Evolutionary conservation across 106 monocot genomes (phyloP).

Genomic region (Dendrobium catenatum): DNA sequence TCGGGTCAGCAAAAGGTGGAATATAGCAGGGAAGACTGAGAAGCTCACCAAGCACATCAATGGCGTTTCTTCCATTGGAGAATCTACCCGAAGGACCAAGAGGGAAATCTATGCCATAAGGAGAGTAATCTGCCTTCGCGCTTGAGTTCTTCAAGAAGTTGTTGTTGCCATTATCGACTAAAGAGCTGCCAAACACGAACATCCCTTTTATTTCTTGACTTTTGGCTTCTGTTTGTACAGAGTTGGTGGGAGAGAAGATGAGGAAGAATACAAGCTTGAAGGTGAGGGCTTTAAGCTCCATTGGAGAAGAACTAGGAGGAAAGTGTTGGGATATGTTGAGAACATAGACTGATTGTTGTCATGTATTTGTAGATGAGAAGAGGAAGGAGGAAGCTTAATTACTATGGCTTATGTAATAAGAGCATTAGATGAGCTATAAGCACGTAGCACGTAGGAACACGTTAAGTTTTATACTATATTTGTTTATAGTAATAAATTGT

Average conservation of each 20-base stretch:
- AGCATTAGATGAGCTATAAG: too few species aligned
- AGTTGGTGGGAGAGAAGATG: background rate
- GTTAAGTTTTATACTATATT: too few species aligned
- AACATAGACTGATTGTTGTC: too few species aligned
- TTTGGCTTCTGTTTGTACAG: background rate
- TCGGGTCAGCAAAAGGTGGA: constrained; percentile 45
- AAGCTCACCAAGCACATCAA: constrained; percentile 53
- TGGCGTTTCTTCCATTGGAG: constrained; percentile 50
- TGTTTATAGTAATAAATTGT: too few species aligned
- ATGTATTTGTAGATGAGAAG: too few species aligned
- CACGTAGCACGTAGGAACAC: too few species aligned
- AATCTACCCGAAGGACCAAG: constrained; percentile 51
- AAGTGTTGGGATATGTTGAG: background rate
- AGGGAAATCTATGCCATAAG: constrained; percentile 59
- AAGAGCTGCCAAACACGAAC: constrained; percentile 69
- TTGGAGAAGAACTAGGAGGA: background rate
- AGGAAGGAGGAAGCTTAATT: too few species aligned
- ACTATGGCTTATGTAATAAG: too few species aligned
- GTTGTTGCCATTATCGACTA: constrained; percentile 73
- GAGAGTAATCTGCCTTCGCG: constrained; percentile 39
- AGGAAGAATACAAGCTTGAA: background rate
- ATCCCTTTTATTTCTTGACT: constrained; percentile 19
- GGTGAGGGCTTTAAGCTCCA: background rate
- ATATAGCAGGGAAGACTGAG: constrained; percentile 30
- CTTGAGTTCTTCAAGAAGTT: constrained; percentile 42